Evolutionary conservation across 257 asterid species (phyloP).

Genomic region (Nicotiana otophora): DNA sequence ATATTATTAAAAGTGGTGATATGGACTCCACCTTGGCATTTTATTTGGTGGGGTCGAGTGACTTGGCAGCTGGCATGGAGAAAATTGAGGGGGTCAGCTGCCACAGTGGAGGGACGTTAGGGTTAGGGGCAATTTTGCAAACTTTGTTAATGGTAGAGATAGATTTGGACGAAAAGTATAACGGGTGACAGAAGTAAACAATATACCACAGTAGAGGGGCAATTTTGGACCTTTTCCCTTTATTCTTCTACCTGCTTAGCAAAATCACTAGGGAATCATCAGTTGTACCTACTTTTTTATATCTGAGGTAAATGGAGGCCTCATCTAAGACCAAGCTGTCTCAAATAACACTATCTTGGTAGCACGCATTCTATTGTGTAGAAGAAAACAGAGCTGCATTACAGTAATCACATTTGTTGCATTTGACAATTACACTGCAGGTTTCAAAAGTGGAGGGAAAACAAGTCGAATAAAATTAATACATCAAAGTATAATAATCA

Average conservation of each 20-base stretch:
- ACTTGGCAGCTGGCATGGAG: too few species aligned
- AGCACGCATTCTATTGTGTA: not conserved
- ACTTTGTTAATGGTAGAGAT: too few species aligned
- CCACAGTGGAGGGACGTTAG: too few species aligned
- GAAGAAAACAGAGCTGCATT: not conserved
- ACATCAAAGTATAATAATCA: not conserved
- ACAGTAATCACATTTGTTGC: not conserved
- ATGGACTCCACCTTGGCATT: too few species aligned
- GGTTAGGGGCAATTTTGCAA: too few species aligned
- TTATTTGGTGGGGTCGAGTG: too few species aligned
- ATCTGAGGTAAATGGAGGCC: not conserved
- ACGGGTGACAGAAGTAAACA: too few species aligned
- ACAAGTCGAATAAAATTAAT: not conserved
- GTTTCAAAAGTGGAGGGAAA: not conserved
- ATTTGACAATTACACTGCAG: not conserved
- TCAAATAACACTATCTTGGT: not conserved
- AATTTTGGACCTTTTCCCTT: not conserved
- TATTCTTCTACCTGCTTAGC: not conserved
- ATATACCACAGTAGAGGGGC: too few species aligned
- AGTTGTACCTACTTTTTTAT: not conserved
- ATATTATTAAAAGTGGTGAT: too few species aligned
- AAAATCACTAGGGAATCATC: not conserved
- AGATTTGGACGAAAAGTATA: too few species aligned
- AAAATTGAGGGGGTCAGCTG: too few species aligned
- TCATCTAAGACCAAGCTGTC: not conserved